Conservation (phyloP, 108 stramenopile species). For the Poteriospumella lacustris region DNA sequence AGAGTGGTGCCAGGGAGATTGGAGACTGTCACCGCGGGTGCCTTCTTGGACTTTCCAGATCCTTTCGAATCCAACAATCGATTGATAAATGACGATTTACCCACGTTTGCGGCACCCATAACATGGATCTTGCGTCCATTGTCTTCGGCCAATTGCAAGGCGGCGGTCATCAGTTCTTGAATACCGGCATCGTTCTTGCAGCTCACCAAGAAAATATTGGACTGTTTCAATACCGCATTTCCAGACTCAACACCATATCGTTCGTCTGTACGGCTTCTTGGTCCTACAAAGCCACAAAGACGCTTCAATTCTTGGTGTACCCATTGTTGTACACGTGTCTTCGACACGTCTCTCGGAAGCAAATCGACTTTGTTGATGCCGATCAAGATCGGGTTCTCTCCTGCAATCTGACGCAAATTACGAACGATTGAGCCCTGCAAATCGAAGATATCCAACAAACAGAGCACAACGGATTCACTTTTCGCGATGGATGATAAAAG, state of each 20-base stretch:
- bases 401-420: constrained; percentile 41
- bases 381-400: constrained; percentile 45
- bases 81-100: constrained; percentile 57
- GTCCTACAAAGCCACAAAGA: constrained; percentile 19
- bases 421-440: constrained; percentile 47
- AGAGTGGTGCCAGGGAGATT: constrained; percentile 53
- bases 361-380: constrained; percentile 52
- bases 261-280: not conserved
- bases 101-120: constrained; percentile 54
- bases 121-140: constrained; percentile 46
- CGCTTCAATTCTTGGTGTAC: constrained; percentile 34
- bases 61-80: constrained; percentile 32
- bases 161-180: constrained; percentile 35
- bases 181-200: constrained; percentile 44
- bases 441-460: constrained; percentile 53
- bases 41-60: constrained; percentile 5
- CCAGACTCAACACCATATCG: too few relatives aligned
- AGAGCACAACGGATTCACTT: constrained; percentile 38
- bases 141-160: constrained; percentile 18
- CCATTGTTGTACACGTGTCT: constrained; percentile 42
- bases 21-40: constrained; percentile 41
- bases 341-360: constrained; percentile 40
- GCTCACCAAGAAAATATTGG: constrained; percentile 36
- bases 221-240: not conserved
- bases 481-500: constrained; percentile 31